Base-by-base conservation (phyloP, 1,284 basidiomycete species). In the Melampsora americana region DNA sequence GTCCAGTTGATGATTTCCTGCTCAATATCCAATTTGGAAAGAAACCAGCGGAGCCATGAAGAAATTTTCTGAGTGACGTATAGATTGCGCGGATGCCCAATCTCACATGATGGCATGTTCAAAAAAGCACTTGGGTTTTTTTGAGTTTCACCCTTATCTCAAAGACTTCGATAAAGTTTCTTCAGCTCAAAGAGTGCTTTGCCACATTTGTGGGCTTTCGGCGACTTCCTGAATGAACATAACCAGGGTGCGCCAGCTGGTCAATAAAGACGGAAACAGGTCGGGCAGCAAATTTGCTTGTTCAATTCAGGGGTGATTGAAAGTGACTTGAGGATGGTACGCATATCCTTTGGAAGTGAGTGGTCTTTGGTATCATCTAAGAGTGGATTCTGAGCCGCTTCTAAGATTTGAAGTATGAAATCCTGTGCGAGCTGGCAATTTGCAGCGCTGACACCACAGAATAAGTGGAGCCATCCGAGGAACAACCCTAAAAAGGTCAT, bases 261-360 rank as follows among this genome's bases (percentile, higher is more conserved):
- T 32, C 35, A 16, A 16, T 69, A 69, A 16, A 69, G 50, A 11
- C 30, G 30, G 68, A 69, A 69, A 16, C 68, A 69, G 5, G 16
- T 69, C 1, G 68, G 68, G 68, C 50, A 69, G 53, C 50, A 69
- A n/a, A 53, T 39, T 14, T 9, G 39, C 18, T 53, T 44, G 11
- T 69, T 32, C n/a, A 60, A 18, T 56, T 69, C 68, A 35, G 53
- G 68, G 30, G 30, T 56, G 39, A 69, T 28, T 3, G 28, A 12
- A 32, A 69, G 53, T 6, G 23, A 16, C 4, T 69, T 60, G 28
- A 56, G 53, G 35, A 60, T 59, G 30, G 68, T 69, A 32, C 32
- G 32, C 3, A 69, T 35, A 44, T 69, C 69, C 56, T 42, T 70
- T 14, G n/a, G 42, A 3, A 42, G 11, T 1, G 60, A 5, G 23